Evolutionary conservation across 169 alveolate species (phyloP).

Genomic region (Plasmodium cynomolgi): DNA sequence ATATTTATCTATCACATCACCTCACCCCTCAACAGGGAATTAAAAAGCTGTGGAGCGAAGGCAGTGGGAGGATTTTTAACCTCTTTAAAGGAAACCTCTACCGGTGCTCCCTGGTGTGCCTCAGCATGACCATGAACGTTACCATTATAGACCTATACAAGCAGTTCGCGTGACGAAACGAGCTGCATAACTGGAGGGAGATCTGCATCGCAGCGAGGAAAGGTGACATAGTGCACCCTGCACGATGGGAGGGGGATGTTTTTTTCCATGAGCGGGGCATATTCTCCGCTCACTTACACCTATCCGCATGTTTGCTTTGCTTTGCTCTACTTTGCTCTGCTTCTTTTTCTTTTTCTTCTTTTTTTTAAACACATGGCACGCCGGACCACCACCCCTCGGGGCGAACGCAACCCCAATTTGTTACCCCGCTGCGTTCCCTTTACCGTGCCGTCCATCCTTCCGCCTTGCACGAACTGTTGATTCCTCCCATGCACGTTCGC

Average conservation of each 20-base stretch:
- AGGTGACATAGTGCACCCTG: too few relatives aligned
- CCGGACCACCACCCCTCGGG: neutral
- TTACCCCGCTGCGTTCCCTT: neutral
- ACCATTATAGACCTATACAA: constrained; percentile 29
- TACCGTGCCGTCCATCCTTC: neutral
- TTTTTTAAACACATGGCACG: neutral
- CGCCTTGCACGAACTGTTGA: neutral
- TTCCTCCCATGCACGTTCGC: neutral
- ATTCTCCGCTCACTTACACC: neutral
- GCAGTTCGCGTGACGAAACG: neutral
- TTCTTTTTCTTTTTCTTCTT: too few relatives aligned
- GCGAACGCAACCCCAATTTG: neutral
- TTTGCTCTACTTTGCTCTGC: neutral
- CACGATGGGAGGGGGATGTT: neutral
- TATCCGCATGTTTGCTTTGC: neutral
- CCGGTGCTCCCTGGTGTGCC: constrained; percentile 51
- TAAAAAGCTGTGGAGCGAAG: constrained; percentile 37
- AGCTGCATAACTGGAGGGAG: neutral
- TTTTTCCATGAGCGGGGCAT: neutral
- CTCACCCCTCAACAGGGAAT: constrained; percentile 29
- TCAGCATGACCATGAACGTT: constrained; percentile 57
- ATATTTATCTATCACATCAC: neutral
- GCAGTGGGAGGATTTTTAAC: constrained; percentile 12
- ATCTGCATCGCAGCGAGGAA: too few relatives aligned
- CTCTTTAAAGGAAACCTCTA: constrained; percentile 57